A percentile compares a stretch with the other conserved stretches of the same genome.
Conservation (phyloP, 805 yeast species). For the Cyberlindnera mycetangii region DNA sequence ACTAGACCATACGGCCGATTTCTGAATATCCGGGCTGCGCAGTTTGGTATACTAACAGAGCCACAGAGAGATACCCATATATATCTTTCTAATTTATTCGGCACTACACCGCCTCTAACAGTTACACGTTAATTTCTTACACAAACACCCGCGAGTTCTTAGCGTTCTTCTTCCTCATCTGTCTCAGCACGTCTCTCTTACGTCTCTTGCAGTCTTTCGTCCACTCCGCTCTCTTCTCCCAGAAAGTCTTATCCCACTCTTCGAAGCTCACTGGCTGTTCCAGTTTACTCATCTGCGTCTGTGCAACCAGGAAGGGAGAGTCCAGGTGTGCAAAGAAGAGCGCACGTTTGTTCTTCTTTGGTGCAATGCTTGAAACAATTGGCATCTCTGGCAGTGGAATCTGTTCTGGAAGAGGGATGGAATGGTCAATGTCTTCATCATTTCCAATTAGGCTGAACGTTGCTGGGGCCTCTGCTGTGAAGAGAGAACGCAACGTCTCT, state of each 20-base stretch:
- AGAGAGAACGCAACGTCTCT: conserved; percentile 59
- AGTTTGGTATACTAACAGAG: too few species aligned
- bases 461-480: conserved; percentile 34
- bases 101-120: too few species aligned
- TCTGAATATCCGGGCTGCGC: neutral
- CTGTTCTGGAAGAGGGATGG: conserved; percentile 26
- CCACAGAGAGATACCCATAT: too few species aligned
- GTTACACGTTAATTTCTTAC: too few species aligned
- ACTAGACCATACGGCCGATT: conserved; percentile 31
- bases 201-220: conserved; percentile 71
- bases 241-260: conserved; percentile 73
- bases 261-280: conserved; percentile 33
- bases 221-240: conserved; percentile 79
- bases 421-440: conserved; percentile 48
- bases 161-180: conserved; percentile 43
- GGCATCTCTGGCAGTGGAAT: conserved; percentile 24
- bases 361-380: conserved; percentile 16
- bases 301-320: conserved; percentile 85
- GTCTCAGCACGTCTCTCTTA: conserved; percentile 69
- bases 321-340: conserved; percentile 80
- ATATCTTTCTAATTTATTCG: too few species aligned
- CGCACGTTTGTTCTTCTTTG: conserved; percentile 33
- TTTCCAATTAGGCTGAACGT: conserved; percentile 42
- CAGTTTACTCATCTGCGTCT: conserved; percentile 69
- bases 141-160: conserved; percentile 24